Evolutionary conservation across 129 eudicot genomes (phyloP).

Genomic region (Scalesia atractyloides): DNA sequence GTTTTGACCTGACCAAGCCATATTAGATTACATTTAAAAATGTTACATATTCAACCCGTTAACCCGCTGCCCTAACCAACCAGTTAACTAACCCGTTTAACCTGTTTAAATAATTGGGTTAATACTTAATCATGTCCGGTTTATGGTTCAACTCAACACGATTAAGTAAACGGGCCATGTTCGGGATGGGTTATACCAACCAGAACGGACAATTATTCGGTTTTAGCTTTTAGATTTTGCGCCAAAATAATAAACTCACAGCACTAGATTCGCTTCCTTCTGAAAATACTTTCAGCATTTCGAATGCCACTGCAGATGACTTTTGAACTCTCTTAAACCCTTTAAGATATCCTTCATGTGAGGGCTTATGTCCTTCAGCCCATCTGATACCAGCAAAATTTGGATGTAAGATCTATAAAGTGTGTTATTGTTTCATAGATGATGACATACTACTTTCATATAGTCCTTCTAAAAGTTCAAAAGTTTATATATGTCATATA

Average conservation of each 20-base stretch:
- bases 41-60: not conserved
- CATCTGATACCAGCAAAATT: slow-evolving; percentile 50
- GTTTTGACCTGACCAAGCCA: not conserved
- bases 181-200: not conserved
- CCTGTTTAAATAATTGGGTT: not conserved
- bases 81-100: not conserved
- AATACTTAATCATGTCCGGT: not conserved
- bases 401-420: not conserved
- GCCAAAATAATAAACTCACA: slow-evolving; percentile 44
- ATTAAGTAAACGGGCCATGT: not conserved
- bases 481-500: not conserved
- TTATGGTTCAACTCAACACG: not conserved
- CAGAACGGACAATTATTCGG: not conserved
- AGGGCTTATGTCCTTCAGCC: slow-evolving; percentile 48
- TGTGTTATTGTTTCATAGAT: not conserved
- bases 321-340: slow-evolving; percentile 70
- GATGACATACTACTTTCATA: not conserved
- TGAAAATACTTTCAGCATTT: slow-evolving; percentile 68
- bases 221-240: not conserved
- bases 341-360: slow-evolving; percentile 75
- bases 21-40: not conserved
- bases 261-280: slow-evolving; percentile 69
- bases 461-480: not conserved
- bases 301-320: slow-evolving; percentile 57
- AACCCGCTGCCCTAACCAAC: not conserved